phyloP scores from a whole-genome alignment of 345 rosid species.

The Balakata baccata region DNA sequence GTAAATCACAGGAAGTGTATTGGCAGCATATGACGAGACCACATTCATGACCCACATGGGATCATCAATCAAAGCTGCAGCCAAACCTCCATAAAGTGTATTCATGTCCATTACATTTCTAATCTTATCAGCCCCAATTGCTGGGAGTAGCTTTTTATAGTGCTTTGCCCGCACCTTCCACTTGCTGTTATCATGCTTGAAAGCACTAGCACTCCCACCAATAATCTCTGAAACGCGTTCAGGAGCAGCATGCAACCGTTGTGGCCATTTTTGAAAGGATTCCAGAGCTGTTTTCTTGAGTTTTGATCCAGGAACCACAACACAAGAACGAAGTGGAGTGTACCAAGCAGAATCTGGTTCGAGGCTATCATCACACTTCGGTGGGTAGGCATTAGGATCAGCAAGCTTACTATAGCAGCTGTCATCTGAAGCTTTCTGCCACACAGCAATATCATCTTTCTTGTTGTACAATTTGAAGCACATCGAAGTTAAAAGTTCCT shows the following conservation, averaged over 20 bases:
- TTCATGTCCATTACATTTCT: slow-evolving; percentile 99
- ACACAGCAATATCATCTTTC: slow-evolving; percentile 91
- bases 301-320: slow-evolving; percentile 70
- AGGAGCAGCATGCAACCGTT: slow-evolving; percentile 64
- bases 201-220: slow-evolving; percentile 60
- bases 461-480: slow-evolving; percentile 86
- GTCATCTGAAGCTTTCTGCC: slow-evolving; percentile 76
- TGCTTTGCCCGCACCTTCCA: slow-evolving; percentile 81
- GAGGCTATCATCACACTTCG: slow-evolving; percentile 90
- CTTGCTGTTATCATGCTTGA: slow-evolving; percentile 75
- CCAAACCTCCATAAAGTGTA: slow-evolving; percentile 90
- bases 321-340: slow-evolving; percentile 86
- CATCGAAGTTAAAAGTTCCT: slow-evolving; percentile 73
- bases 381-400: slow-evolving; percentile 71
- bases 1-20: slow-evolving; percentile 73
- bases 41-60: slow-evolving; percentile 97
- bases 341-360: slow-evolving; percentile 99
- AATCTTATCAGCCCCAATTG: slow-evolving; percentile 72
- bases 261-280: slow-evolving; percentile 81
- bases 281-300: slow-evolving; percentile 55
- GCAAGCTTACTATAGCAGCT: slow-evolving; percentile 67
- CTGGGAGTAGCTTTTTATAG: slow-evolving; percentile 83
- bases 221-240: slow-evolving; percentile 66
- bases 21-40: slow-evolving; percentile 75
- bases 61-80: slow-evolving; percentile 67